Conservation (phyloP, 2,329 filamentous ascomycete genomes). For the Aspergillus sp. region DNA sequence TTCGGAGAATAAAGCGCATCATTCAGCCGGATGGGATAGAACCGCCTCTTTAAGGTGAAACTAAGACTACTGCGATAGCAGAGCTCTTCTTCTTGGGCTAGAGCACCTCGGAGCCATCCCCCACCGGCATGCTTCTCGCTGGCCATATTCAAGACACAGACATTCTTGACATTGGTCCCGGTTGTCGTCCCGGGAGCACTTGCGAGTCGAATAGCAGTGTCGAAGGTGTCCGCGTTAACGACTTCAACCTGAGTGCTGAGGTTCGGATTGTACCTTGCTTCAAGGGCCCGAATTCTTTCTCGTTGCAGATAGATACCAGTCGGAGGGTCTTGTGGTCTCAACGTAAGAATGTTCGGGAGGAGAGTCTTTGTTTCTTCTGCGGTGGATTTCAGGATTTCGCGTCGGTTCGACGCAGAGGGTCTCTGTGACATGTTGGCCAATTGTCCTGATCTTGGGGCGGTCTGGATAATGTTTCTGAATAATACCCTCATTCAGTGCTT, state of each 20-base stretch:
- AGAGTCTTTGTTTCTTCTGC: constrained; percentile 50
- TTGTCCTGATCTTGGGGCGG: no score
- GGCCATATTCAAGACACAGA: constrained; percentile 68
- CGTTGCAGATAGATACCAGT: constrained; percentile 41
- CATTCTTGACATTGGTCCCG: constrained; percentile 33
- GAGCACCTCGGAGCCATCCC: constrained; percentile 60
- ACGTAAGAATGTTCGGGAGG: constrained; percentile 49
- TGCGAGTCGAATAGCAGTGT: constrained; percentile 51
- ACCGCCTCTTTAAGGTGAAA: constrained; percentile 38
- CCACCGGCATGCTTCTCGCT: constrained; percentile 60
- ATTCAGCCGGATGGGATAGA: constrained; percentile 55
- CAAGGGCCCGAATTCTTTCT: constrained; percentile 40
- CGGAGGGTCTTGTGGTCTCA: constrained; percentile 42
- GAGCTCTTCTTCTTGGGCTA: constrained; percentile 68
- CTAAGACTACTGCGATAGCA: constrained; percentile 59
- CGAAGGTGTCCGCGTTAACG: constrained; percentile 58
- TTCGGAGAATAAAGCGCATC: constrained; percentile 60
- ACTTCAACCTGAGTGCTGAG: constrained; percentile 46
- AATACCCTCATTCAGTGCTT: no score
- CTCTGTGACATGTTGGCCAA: neutral
- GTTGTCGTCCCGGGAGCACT: constrained; percentile 19
- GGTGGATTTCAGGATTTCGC: constrained; percentile 37
- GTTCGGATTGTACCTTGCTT: constrained; percentile 44
- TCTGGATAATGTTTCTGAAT: neutral
- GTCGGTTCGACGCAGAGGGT: constrained; percentile 1